Percentiles rank a stretch among this genome's conserved stretches.
Conservation (phyloP, 2,329 filamentous ascomycete genomes). For the Sporothrix inflata region DNA sequence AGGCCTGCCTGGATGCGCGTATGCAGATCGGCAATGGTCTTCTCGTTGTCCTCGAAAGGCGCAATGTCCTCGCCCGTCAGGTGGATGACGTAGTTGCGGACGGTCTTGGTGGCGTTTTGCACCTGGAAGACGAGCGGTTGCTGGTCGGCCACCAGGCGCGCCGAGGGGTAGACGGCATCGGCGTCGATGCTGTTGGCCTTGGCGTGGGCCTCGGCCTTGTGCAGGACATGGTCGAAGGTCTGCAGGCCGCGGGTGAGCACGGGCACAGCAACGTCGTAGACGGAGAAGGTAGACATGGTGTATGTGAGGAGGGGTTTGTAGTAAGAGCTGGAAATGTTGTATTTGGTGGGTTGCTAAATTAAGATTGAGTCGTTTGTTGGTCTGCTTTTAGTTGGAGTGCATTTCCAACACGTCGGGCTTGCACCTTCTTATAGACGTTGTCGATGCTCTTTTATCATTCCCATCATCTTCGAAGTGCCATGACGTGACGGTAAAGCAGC, state of each 20-base stretch:
- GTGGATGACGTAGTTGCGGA: constrained; percentile 37
- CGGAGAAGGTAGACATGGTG: constrained; percentile 37
- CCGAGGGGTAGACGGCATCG: constrained; percentile 35
- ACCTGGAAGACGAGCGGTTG: constrained; percentile 45
- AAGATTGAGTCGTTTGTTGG: neutral
- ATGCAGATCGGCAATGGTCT: constrained; percentile 42
- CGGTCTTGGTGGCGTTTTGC: constrained; percentile 38
- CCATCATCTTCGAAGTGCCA: neutral
- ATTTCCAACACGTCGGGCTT: no score
- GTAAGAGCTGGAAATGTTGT: neutral
- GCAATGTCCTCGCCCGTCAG: constrained; percentile 36
- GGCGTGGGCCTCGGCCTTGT: constrained; percentile 39
- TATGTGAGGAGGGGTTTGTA: constrained; percentile 17
- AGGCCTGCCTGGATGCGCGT: constrained; percentile 39
- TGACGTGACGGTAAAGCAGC: neutral
- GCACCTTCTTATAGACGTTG: no score
- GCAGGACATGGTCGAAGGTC: constrained; percentile 40
- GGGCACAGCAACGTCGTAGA: constrained; percentile 40
- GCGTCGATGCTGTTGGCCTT: constrained; percentile 39
- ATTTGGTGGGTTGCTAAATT: neutral
- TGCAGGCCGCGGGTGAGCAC: constrained; percentile 36
- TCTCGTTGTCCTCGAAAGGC: constrained; percentile 39
- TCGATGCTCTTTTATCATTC: no score
- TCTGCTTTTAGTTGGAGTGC: neutral
- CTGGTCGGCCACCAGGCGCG: constrained; percentile 43